Evolutionary conservation across 1,284 basidiomycete genomes (phyloP).

Genomic region (Pyrrhoderma noxium): DNA sequence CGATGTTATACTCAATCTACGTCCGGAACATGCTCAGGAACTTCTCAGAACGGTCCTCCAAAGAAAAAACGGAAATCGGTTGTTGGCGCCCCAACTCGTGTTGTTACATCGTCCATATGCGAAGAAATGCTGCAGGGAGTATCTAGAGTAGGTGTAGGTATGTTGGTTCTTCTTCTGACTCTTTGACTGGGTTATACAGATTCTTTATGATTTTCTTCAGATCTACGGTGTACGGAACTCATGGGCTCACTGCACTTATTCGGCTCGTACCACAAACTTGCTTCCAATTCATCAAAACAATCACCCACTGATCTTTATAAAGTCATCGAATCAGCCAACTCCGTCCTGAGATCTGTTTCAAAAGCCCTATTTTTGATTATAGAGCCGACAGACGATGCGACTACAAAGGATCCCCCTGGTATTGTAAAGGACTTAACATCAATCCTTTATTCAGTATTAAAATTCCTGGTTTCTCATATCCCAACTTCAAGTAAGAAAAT

Average conservation of each 20-base stretch:
- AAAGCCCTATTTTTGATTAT: background rate
- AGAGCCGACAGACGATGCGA: background rate
- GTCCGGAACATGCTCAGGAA: background rate
- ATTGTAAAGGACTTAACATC: conserved; percentile 1
- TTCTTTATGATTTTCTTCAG: background rate
- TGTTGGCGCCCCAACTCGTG: background rate
- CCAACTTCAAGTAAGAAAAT: background rate
- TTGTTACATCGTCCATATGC: no score
- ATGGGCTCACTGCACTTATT: conserved; percentile 4
- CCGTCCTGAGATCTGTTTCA: conserved; percentile 4
- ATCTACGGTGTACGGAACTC: conserved; percentile 2
- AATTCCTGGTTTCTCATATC: background rate
- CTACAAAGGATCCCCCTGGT: background rate
- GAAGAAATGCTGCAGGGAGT: no score
- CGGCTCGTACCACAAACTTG: conserved; percentile 5
- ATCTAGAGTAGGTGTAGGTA: no score
- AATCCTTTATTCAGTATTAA: conserved; percentile 3
- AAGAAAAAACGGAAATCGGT: conserved; percentile 12
- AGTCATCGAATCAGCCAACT: conserved; percentile 3
- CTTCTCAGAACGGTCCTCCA: background rate
- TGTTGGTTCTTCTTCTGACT: no score
- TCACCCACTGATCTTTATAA: background rate
- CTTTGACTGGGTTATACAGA: background rate
- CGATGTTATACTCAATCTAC: background rate
- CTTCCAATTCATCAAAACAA: no score